Evolutionary conservation across 1,284 basidiomycete genomes (phyloP), one percentile per base, ranked within the genome.

Genomic region (Cutaneotrichosporon sp.): DNA sequence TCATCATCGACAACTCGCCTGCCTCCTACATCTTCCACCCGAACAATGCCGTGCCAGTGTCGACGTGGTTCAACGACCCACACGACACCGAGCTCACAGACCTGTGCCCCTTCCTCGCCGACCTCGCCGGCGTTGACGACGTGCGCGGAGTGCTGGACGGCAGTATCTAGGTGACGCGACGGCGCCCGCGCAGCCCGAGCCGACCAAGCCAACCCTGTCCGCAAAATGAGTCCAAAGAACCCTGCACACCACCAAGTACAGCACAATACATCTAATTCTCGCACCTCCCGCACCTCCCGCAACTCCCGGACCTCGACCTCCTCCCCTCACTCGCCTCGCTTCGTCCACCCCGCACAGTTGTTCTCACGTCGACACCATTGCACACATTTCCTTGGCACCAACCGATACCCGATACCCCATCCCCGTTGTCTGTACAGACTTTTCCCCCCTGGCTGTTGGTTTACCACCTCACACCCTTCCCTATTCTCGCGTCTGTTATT

Each of bases 1-100:
- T 98, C 68, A 98, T 98, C 76, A 84, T 99, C 61, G 94, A 98
- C 79, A 99, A 98, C 76, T 97, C 92, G 34, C 94, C 94, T 11
- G 94, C 96, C 12, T 96, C 90, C 8, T 99, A 98, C 76, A 94
- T 98, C 64, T 99, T 99, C 81, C 94, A 99, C 70, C 92, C 93
- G 16, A 96, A 96, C 77, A 98, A 97, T 69, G 96, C 96, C 37
- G 94, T 97, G 6, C 94, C 94, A 9, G 92, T 99, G 51, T 97
- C 93, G 45, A 94, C 90, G 54, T 98, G 94, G 96, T 98, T 98
- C 80, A 97, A 97, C 75, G 89, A 92, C 75, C 91, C 91, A 10
- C 92, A 96, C 68, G 94, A 97, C 74, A 96, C 93, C 26, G 94
- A 97, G 75, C 79, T 97, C 60, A 94, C 90, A 29, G 94, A 97